Conservation (phyloP, 306 rosid species). For the Fagus crenata region DNA sequence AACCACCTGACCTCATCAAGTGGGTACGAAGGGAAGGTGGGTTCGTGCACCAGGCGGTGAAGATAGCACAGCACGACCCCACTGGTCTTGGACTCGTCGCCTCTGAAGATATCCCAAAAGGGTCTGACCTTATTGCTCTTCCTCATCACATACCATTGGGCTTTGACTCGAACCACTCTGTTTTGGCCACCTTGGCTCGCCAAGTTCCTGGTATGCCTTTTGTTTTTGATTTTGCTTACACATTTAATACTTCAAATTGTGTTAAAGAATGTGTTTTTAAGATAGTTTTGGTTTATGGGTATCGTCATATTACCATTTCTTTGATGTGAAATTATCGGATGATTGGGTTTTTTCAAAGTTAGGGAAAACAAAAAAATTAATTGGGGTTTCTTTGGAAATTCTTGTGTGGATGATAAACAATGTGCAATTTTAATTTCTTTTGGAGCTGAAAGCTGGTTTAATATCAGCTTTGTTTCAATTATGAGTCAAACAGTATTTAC, state of each 20-base stretch:
- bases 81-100: slow-evolving; percentile 70
- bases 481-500: background rate
- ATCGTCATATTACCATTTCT: slow-evolving; percentile 1
- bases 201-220: slow-evolving; percentile 67
- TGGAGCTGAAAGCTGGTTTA: background rate
- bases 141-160: slow-evolving; percentile 72
- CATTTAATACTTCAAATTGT: background rate
- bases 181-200: slow-evolving; percentile 47
- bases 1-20: slow-evolving; percentile 74
- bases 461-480: background rate
- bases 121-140: slow-evolving; percentile 66
- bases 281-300: slow-evolving; percentile 3
- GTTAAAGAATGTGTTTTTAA: background rate
- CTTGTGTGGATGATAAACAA: background rate
- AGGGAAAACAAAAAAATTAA: background rate
- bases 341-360: background rate
- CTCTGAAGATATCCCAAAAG: slow-evolving; percentile 62
- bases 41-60: slow-evolving; percentile 72
- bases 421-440: background rate
- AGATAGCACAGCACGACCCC: slow-evolving; percentile 51
- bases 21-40: slow-evolving; percentile 89
- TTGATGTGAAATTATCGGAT: background rate
- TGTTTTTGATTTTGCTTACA: background rate
- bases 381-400: background rate
- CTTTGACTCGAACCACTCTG: slow-evolving; percentile 41